phyloP scores from a whole-genome alignment of 2,329 filamentous ascomycete species.

The Fusarium palustre region DNA sequence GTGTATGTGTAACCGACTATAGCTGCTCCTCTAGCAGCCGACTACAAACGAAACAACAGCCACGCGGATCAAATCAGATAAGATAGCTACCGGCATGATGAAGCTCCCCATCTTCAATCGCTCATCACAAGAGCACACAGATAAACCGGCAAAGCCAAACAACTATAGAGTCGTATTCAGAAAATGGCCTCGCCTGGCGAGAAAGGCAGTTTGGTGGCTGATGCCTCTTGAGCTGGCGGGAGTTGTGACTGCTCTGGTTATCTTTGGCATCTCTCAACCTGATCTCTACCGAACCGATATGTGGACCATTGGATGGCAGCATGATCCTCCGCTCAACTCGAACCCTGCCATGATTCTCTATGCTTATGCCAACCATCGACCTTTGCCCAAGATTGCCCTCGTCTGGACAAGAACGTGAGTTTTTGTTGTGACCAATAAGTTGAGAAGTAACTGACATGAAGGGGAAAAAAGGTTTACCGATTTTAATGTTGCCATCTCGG shows the following conservation, averaged over 20 bases:
- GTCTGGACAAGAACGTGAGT: conserved; percentile 81
- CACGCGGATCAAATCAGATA: conserved; percentile 2
- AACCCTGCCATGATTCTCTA: conserved; percentile 76
- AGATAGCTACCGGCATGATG: conserved; percentile 35
- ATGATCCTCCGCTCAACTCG: conserved; percentile 75
- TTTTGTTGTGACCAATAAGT: not conserved
- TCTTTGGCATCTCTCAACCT: conserved; percentile 80
- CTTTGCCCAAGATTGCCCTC: conserved; percentile 71
- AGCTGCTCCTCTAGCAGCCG: conserved; percentile 42
- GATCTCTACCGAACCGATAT: conserved; percentile 77
- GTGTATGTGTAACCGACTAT: conserved; percentile 35
- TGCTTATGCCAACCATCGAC: conserved; percentile 77
- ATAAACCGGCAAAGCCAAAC: conserved; percentile 31
- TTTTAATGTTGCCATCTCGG: conserved; percentile 81
- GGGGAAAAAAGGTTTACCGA: conserved; percentile 70
- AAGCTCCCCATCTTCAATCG: conserved; percentile 38
- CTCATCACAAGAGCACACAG: conserved; percentile 25
- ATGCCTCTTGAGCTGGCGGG: conserved; percentile 74
- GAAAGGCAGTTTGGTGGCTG: conserved; percentile 69
- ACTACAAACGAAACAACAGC: conserved; percentile 4
- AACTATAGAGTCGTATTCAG: conserved; percentile 69
- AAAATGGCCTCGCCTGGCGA: conserved; percentile 64
- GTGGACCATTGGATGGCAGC: conserved; percentile 77
- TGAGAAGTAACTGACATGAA: conserved; percentile 3
- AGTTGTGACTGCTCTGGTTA: conserved; percentile 73